Percentiles rank a stretch among this genome's conserved stretches.
Evolutionary conservation across 805 yeast genomes (phyloP).

Genomic region (Candida pseudoglaebosa): DNA sequence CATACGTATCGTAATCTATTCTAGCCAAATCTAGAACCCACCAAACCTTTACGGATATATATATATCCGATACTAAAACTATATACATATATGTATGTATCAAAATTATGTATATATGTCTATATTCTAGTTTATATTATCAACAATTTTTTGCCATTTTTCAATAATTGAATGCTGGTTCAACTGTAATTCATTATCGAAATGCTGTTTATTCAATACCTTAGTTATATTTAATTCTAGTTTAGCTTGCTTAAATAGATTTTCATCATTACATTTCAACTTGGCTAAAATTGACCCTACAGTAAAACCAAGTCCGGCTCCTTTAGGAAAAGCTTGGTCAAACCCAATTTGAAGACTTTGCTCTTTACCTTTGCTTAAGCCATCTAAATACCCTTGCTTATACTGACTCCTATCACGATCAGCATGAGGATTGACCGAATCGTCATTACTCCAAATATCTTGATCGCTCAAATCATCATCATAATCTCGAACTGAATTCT

Average conservation of each 20-base stretch:
- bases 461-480: constrained; percentile 10
- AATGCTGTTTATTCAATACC: constrained; percentile 52
- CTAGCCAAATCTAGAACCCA: too few species aligned
- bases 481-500: not conserved
- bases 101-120: too few species aligned
- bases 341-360: constrained; percentile 72
- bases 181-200: constrained; percentile 46
- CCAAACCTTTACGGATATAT: not conserved
- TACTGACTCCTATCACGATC: constrained; percentile 56
- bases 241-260: constrained; percentile 34
- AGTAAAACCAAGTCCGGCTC: constrained; percentile 62
- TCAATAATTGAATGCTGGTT: constrained; percentile 28
- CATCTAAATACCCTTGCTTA: constrained; percentile 83
- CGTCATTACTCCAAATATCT: constrained; percentile 29
- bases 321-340: constrained; percentile 72
- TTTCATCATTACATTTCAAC: constrained; percentile 19
- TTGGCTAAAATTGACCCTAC: constrained; percentile 66
- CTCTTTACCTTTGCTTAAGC: constrained; percentile 67
- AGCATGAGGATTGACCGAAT: constrained; percentile 14
- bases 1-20: too few species aligned
- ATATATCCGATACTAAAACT: not conserved
- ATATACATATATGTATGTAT: too few species aligned
- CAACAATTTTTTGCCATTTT: constrained; percentile 39
- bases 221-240: constrained; percentile 56
- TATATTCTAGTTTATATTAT: too few species aligned